Evolutionary conservation across 148 eudicot species (phyloP), one percentile per base, ranked within the genome.

Genomic region (Beta vulgaris): DNA sequence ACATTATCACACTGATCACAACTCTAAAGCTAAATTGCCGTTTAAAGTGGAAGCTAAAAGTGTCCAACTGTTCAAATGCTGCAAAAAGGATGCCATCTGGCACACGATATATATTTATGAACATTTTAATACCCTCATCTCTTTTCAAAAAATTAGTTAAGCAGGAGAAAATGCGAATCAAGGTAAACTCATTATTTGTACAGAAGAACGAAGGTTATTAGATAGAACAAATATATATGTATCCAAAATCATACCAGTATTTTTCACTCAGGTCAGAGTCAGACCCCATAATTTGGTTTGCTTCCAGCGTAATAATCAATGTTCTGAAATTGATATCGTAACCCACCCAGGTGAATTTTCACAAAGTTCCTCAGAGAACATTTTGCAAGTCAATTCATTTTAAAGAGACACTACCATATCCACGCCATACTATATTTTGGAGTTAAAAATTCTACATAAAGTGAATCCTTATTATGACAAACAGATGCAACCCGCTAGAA

Each of bases 1-100:
- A 62, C 9, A 57, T 35, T 15, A 71, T 72, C 73, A 72, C 18
- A 46, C 26, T 67, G 35, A 35, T 69, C 65, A 36, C 34, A 74
- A 12, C 34, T 76, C 18, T 18, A 43, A 23, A 43, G 61, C 49
- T n/a, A 37, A 23, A 28, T 44, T 44, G n/a, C n/a, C 10, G 46
- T 32, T 48, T 39, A 2, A 28, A 4, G 12, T 7, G 35, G 21
- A 39, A 31, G 14, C n/a, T n/a, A n/a, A n/a, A n/a, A n/a, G n/a
- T n/a, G 6, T 37, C 32, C 19, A 28, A 55, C 44, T 61, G 16
- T 37, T 81, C 18, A 73, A 14, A 63, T 63, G 25, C 18, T 58
- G 42, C 62, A 70, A 72, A 75, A 13, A 58, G 43, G 67, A 59
- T 69, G 48, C 55, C 70, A 67, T 9, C 44, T 49, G 28, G 51